Evolutionary conservation across 2,329 filamentous ascomycete genomes (phyloP), one percentile per base, ranked within the genome.

Genomic region (Cercospora brassicicola): DNA sequence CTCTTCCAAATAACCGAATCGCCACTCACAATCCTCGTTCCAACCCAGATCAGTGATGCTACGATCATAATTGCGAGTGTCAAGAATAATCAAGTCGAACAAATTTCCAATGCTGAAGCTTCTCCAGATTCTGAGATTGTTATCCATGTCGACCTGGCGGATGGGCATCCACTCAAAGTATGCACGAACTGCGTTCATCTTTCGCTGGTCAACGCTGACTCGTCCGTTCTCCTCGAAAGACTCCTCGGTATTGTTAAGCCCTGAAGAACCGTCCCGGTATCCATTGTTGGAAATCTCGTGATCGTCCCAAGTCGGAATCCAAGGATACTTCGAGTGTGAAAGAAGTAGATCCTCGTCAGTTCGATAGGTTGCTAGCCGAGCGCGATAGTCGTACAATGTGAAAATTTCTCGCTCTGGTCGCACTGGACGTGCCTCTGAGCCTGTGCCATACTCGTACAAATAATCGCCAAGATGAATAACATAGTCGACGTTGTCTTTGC

Each of bases 101-200:
- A 82, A 72, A 53, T 78, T 81, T 61, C 81, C 81, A 20, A 82
- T 78, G 13, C 74, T 77, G 72, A 82, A 82, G 3, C 75, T 78
- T 13, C 81, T 74, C 81, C 80, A 82, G 36, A 82, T 81, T 1
- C 80, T 73, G 0, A 81, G 76, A 45, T 81, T 81, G 71, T 82
- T 78, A 45, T 82, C 80, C 76, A 82, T 80, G 63, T 81, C 79
- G 9, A 82, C 80, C 68, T 82, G 80, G 0, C 80, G 69, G 53
- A 77, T 73, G 66, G 80, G 81, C 79, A 82, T 82, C 79, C 80
- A 82, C 65, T 83, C 80, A 63, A 81, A 82, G 59, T 74, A 74
- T 5, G 81, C 81, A 15, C 81, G 76, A 4, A 83, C 81, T 8
- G 81, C 81, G 64, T 83, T 81, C 81, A 82, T 82, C 72, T 83